phyloP scores from a whole-genome alignment of 257 asterid species.

The Gentiana straminea region DNA sequence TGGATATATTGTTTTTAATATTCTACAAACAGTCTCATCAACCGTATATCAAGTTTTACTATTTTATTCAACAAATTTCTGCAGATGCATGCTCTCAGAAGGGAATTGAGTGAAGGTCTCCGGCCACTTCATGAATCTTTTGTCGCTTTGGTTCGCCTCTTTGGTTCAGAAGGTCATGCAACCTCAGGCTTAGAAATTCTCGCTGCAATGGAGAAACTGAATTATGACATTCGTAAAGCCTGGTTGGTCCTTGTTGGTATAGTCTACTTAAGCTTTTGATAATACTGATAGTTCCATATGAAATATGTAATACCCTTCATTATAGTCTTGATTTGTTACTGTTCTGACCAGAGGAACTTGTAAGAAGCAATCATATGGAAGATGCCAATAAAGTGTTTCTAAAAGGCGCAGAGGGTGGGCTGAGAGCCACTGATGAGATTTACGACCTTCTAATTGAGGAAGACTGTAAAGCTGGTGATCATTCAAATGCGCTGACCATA shows the following conservation, averaged over 20 bases:
- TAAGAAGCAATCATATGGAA: constrained; percentile 67
- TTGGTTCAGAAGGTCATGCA: constrained; percentile 83
- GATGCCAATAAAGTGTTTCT: constrained; percentile 89
- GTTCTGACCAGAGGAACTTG: constrained; percentile 77
- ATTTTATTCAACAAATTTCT: constrained; percentile 11
- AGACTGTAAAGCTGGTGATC: constrained; percentile 95
- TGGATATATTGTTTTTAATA: too few species aligned
- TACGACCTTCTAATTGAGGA: constrained; percentile 87
- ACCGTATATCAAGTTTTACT: too few species aligned
- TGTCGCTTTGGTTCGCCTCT: constrained; percentile 76
- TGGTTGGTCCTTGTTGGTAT: constrained; percentile 97
- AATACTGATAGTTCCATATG: constrained; percentile 13
- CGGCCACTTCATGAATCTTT: constrained; percentile 95
- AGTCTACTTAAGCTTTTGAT: constrained; percentile 17
- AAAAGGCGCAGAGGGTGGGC: constrained; percentile 90
- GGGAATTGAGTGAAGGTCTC: constrained; percentile 92
- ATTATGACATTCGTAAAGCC: constrained; percentile 83
- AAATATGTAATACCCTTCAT: constrained; percentile 9
- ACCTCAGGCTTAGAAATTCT: constrained; percentile 86
- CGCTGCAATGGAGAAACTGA: constrained; percentile 96
- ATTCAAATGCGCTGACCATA: constrained; percentile 91
- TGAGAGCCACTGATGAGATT: constrained; percentile 88
- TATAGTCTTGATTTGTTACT: constrained; percentile 13
- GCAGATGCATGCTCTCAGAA: constrained; percentile 97
- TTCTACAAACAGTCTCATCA: too few species aligned